Base-by-base conservation (phyloP, 176 grass and related monocot species). In the Hyparrhenia diplandra region DNA sequence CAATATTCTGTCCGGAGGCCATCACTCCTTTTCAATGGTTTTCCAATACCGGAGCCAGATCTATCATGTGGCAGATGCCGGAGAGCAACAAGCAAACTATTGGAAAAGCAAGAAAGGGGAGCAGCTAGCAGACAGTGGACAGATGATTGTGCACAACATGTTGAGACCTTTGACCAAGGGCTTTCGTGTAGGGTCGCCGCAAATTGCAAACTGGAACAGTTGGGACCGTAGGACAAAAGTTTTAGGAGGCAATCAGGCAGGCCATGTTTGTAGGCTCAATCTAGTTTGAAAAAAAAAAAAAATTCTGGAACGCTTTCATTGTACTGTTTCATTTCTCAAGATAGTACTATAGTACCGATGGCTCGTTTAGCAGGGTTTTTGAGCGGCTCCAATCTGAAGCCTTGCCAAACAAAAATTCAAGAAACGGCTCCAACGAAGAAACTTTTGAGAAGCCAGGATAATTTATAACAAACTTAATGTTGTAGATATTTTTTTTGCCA, bases 111-210 rank as follows among this genome's bases (percentile, higher is more conserved):
- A 16, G 66, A 21, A 64, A 65, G 31, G 75, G 13, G 21, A 37
- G 76, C 31, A 30, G 69, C 39, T 47, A 34, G 5, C 59, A n/a
- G 41, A 21, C 41, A 71, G 37, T 10, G 61, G 69, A 34, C 39
- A 67, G 18, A 69, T 70, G 51, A 51, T 77, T 71, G 4, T 47
- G 52, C 30, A 37, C 69, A 66, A 17, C 72, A 82, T 28, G 73
- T 46, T 69, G 23, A 30, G 76, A 14, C 45, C 21, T 84, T 76
- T 80, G 82, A 89, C 82, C 76, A 32, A 18, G 76, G 31, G 13
- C 25, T 63, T 20, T 64, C 62, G 35, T 39, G 71, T 68, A 69
- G 71, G 63, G 87, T 51, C 69, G 24, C 6, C 42, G 32, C 79
- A 24, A 71, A 65, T 42, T 76, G 64, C 43, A 41, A 10, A 14